phyloP scores from a whole-genome alignment of 495 filamentous ascomycete genomes.

The Penicillium maclennaniae region DNA sequence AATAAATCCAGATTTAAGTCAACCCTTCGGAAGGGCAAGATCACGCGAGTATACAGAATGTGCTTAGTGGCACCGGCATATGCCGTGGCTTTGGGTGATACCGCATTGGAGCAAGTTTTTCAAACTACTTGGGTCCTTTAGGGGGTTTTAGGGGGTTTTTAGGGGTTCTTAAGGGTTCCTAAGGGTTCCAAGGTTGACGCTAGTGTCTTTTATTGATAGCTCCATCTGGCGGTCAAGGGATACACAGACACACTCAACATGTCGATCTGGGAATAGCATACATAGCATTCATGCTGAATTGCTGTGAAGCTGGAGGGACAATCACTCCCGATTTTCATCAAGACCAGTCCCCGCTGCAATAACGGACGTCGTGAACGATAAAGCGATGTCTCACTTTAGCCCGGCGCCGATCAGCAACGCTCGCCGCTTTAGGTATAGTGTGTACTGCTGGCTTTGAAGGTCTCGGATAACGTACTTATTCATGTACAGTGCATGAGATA shows the following conservation, averaged over 20 bases:
- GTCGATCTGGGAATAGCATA: conserved; percentile 17
- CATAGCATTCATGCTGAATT: neutral
- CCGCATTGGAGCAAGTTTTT: conserved; percentile 1
- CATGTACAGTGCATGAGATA: neutral
- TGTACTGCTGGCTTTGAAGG: conserved; percentile 2
- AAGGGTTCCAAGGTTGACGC: neutral
- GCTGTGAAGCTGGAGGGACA: neutral
- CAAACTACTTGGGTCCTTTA: neutral
- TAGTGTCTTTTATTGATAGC: neutral
- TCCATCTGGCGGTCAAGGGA: neutral
- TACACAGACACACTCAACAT: conserved; percentile 1
- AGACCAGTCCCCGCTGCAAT: conserved; percentile 5
- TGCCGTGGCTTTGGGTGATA: conserved; percentile 1
- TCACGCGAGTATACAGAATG: conserved; percentile 11
- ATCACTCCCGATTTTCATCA: neutral
- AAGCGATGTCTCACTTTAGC: conserved; percentile 2
- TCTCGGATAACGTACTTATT: neutral
- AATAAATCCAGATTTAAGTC: conserved; percentile 6
- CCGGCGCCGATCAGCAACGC: neutral
- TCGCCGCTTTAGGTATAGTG: neutral
- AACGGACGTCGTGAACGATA: neutral
- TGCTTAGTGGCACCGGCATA: conserved; percentile 1
- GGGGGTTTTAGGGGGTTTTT: neutral
- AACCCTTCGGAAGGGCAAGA: neutral
- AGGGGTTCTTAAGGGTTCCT: neutral